Evolutionary conservation across 78 protist species (phyloP), one percentile per base, ranked within the genome.

Genomic region (Cyanophora paradoxa): DNA sequence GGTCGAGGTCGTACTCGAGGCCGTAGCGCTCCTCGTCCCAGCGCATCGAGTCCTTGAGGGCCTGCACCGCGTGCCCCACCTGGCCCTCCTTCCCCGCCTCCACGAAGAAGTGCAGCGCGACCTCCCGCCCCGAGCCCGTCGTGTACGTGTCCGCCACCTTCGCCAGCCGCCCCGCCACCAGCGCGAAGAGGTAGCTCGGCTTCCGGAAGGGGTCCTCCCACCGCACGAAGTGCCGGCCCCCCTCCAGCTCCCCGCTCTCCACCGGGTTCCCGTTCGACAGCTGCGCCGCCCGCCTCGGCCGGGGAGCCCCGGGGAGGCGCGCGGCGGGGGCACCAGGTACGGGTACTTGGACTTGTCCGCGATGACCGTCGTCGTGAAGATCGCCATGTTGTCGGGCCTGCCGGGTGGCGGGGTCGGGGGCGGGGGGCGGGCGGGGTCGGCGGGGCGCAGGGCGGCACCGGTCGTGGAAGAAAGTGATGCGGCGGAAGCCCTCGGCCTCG

Each of bases 401-500:
- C n/a, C n/a, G n/a, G 50, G 13, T 44, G 13, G 50, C 8, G 50
- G 13, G 50, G 50, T 8, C 8, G 50, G 13, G 50, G 50, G 50
- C 50, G 13, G 50, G 50, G 50, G 50, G 50, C 13, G 50, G 13
- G 50, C 50, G 13, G 33, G 33, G 8, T 56, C 62, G 39, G 33
- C 13, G 37, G 71, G 71, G 30, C 71, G 41, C 41, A 42, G 48
- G 61, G 41, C 48, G 61, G 4, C 61, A 61, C 30, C 74, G 57
- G 61, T 68, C 74, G n/a, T 22, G 57, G 41, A 68, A 26, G 41
- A 22, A 50, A 10, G 74, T 68, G 61, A 68, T 68, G 61, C 74
- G 74, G 3, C 74, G 57, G 61, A 68, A 68, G 39, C 74, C 74
- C 61, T 50, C 61, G 22, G 74, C 74, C 61, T 68, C 74, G 74